Evolutionary conservation across 2,329 filamentous ascomycete genomes (phyloP).

Genomic region (Penicillium digitatum): DNA sequence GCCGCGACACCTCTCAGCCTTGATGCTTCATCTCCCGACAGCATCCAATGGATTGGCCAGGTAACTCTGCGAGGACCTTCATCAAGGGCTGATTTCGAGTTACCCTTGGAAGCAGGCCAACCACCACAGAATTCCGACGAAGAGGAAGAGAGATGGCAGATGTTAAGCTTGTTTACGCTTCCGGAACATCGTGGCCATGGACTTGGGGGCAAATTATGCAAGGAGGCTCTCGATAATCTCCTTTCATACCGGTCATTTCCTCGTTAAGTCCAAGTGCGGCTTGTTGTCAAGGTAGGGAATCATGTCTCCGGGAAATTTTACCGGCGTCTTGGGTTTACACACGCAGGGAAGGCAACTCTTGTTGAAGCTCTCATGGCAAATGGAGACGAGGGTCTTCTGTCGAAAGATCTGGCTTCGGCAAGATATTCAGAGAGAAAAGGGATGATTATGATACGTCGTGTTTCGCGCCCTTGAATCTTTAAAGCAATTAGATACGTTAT

Average conservation of each 20-base stretch:
- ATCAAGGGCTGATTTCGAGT: constrained; percentile 19
- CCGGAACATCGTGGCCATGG: constrained; percentile 30
- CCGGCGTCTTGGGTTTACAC: constrained; percentile 24
- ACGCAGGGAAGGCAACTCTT: constrained; percentile 25
- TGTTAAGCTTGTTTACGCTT: constrained; percentile 32
- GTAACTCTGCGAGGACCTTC: constrained; percentile 31
- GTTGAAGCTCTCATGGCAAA: constrained; percentile 28
- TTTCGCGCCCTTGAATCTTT: neutral
- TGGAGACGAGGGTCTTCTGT: constrained; percentile 26
- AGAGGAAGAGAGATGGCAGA: constrained; percentile 30
- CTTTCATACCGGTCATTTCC: constrained; percentile 5
- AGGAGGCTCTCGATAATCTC: constrained; percentile 23
- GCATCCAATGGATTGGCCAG: constrained; percentile 30
- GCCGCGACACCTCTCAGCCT: constrained; percentile 9
- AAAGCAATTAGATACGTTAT: neutral
- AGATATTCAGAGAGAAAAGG: constrained; percentile 8
- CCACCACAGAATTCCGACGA: constrained; percentile 17
- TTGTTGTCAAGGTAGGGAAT: constrained; percentile 28
- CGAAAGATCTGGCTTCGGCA: constrained; percentile 14
- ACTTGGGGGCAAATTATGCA: constrained; percentile 26
- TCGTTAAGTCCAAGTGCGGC: constrained; percentile 17
- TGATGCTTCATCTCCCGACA: neutral
- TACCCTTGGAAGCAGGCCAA: constrained; percentile 26
- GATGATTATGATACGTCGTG: constrained; percentile 13
- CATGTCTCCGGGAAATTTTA: constrained; percentile 23